Base-by-base conservation (phyloP, 1,284 basidiomycete species). In the Irpex sp. region DNA sequence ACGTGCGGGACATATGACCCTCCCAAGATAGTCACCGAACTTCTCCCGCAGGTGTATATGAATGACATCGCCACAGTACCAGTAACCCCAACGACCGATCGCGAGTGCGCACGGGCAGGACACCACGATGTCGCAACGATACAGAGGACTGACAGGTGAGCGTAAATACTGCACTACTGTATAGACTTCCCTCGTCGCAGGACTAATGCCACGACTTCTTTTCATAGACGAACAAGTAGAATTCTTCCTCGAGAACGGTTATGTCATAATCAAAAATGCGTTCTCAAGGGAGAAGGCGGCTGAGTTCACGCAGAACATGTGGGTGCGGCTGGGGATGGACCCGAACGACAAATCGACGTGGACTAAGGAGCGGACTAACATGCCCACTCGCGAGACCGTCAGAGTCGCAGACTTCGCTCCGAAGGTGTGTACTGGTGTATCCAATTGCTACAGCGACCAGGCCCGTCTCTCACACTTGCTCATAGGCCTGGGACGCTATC, bases 401-500 rank as follows among this genome's bases (percentile, higher is more conserved):
- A 69, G 69, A 51, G 81, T 86, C 21, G 75, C 78, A 8, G 76
- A 71, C 0, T 85, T 87, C 70, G 79, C 85, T 11, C 85, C 85
- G 0, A 84, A 82, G 74, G 83, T 81, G 67, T 56, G 72, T 68
- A 31, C 31, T 34, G 6, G 31, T 34, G 3, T 47, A 17, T 21
- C 48, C 5, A 17, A 57, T 19, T 51, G 19, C 49, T 17, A 40
- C 47, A 56, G 51, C 5, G 19, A 52, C 49, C 21, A 19, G 19
- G 13, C 36, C 21, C 52, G 17, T 57, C n/a, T 36, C 38, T 55
- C 31, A 54, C 8, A 62, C 9, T 52, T 48, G 34, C 11, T 36
- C 34, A 17, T 49, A 84, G 82, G 84, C 82, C 5, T 87, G 86
- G 85, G 79, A 76, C 19, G 82, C 83, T 7, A 86, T 86, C 60